A percentile compares a stretch with the other conserved stretches of the same genome.
Conservation (phyloP, 768 basidiomycete species). For the Amanita jacksonii region DNA sequence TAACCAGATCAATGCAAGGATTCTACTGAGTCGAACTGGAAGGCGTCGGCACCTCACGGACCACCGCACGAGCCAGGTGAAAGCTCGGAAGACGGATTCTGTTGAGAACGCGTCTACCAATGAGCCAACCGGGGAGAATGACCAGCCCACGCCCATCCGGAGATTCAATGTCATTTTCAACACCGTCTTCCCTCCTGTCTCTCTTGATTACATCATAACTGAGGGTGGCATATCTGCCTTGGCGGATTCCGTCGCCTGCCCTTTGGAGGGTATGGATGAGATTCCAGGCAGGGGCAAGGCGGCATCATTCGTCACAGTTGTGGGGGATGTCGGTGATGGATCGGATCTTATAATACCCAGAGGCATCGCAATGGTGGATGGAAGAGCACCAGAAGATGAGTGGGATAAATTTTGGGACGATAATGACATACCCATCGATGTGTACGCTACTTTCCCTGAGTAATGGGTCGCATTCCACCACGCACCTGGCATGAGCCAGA, state of each 20-base stretch:
- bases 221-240: conserved; percentile 40
- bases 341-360: not conserved
- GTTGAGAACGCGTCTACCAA: not conserved
- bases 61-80: conserved; percentile 17
- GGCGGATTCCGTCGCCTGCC: conserved; percentile 13
- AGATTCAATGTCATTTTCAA: conserved; percentile 74
- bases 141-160: conserved; percentile 48
- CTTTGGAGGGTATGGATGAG: conserved; percentile 1
- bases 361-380: too few relatives aligned
- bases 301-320: too few relatives aligned
- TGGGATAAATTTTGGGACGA: conserved; percentile 40
- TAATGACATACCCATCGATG: conserved; percentile 31
- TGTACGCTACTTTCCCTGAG: conserved; percentile 15
- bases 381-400: conserved; percentile 26
- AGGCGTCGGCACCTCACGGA: conserved; percentile 49
- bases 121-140: conserved; percentile 17
- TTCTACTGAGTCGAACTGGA: conserved; percentile 74
- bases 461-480: too few relatives aligned
- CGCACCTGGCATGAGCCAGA: too few relatives aligned
- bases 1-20: conserved; percentile 79
- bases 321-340: too few relatives aligned
- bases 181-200: conserved; percentile 42
- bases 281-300: too few relatives aligned
- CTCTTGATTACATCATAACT: conserved; percentile 71
- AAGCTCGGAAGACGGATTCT: conserved; percentile 13